Conservation (phyloP, 495 filamentous ascomycete genomes). For the Bathelium albidoporum region DNA sequence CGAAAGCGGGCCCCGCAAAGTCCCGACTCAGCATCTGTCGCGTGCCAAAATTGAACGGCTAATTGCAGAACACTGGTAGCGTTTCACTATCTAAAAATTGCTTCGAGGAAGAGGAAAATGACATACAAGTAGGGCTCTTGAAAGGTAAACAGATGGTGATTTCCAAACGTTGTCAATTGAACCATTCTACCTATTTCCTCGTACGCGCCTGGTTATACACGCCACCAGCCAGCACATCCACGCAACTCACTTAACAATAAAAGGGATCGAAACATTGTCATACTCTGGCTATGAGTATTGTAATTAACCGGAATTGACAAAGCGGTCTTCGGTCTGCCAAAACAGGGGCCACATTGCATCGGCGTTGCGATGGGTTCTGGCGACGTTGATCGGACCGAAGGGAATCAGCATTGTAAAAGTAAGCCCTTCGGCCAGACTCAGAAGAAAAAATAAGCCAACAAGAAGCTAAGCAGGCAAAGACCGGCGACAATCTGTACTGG, state of each 20-base stretch:
- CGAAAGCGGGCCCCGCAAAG: neutral
- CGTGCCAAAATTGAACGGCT: neutral
- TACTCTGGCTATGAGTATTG: neutral
- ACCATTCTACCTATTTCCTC: neutral
- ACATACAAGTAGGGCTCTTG: neutral
- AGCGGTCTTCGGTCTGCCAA: neutral
- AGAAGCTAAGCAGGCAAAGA: slow-evolving; percentile 79
- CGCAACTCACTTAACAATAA: neutral
- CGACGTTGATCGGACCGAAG: neutral
- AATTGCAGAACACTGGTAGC: neutral
- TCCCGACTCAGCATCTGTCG: neutral
- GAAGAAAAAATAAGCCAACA: slow-evolving; percentile 92
- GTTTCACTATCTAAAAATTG: neutral
- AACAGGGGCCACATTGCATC: neutral
- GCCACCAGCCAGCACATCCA: neutral
- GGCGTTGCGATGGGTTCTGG: neutral
- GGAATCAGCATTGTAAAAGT: too few relatives aligned
- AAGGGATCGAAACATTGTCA: neutral
- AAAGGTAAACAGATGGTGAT: neutral
- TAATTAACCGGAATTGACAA: neutral
- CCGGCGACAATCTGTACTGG: slow-evolving; percentile 72
- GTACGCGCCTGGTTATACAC: neutral
- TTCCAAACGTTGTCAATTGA: slow-evolving; percentile 5
- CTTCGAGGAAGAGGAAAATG: neutral
- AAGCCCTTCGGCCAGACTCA: too few relatives aligned